Evolutionary conservation across 345 rosid genomes (phyloP).

Genomic region (Syzygium aqueum): DNA sequence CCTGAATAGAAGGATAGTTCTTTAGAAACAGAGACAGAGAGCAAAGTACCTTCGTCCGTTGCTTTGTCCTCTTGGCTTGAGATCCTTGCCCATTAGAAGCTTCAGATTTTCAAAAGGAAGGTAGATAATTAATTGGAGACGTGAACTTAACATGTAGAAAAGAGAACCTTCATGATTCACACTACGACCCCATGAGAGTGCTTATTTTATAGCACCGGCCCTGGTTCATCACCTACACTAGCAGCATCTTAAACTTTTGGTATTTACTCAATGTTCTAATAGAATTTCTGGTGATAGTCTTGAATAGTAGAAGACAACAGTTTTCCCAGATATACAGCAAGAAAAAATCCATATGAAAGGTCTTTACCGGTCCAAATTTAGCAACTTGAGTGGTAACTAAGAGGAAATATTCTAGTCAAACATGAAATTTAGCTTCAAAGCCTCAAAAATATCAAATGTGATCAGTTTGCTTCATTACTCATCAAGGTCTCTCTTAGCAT

Average conservation of each 20-base stretch:
- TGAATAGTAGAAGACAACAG: not conserved
- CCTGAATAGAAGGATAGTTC: not conserved
- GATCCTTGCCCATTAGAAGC: conserved; percentile 72
- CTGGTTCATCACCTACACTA: not conserved
- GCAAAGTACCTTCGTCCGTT: conserved; percentile 55
- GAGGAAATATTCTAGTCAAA: not conserved
- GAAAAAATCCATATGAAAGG: not conserved
- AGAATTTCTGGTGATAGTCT: not conserved
- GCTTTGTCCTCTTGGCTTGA: conserved; percentile 43
- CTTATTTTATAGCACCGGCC: not conserved
- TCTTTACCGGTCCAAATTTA: not conserved
- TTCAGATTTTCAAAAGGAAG: conserved; percentile 8
- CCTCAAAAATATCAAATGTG: not conserved
- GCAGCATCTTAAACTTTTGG: not conserved
- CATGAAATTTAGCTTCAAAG: not conserved
- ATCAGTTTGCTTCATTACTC: not conserved
- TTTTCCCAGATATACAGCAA: not conserved
- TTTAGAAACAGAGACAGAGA: not conserved
- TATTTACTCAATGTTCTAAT: not conserved
- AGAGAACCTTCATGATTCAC: not conserved
- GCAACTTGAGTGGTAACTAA: not conserved
- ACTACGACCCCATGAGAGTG: not conserved
- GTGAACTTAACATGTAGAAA: not conserved
- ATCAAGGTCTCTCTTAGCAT: not conserved
- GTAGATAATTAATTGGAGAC: not conserved